phyloP scores from a whole-genome alignment of 257 asterid species.

The Galeopsis tetrahit region DNA sequence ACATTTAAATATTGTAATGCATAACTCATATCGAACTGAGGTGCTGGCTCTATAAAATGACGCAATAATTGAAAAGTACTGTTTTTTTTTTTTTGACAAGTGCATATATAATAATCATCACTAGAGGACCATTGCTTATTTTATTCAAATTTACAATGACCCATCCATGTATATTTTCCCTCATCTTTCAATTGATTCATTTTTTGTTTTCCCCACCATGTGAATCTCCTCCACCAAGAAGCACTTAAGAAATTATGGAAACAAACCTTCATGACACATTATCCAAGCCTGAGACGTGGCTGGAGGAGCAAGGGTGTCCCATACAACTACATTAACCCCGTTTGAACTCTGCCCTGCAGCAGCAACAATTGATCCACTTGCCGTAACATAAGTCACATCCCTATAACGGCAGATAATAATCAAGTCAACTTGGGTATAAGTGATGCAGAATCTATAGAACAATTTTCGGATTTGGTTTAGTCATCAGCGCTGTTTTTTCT shows the following conservation, averaged over 20 bases:
- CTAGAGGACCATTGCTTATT: conserved; percentile 15
- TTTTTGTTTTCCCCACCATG: conserved; percentile 7
- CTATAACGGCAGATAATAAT: conserved; percentile 47
- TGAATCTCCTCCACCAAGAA: conserved; percentile 17
- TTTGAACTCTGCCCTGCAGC: conserved; percentile 95
- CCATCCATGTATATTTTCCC: not conserved
- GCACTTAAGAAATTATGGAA: conserved; percentile 11
- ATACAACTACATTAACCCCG: conserved; percentile 89
- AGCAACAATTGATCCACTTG: conserved; percentile 94
- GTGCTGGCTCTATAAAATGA: not conserved
- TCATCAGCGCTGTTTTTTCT: not conserved
- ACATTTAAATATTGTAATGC: not conserved
- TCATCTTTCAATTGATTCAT: not conserved
- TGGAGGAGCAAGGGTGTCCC: conserved; percentile 99
- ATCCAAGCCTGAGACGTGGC: conserved; percentile 92
- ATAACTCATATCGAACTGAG: conserved; percentile 8
- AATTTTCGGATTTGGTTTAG: conserved; percentile 20
- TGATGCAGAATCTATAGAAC: conserved; percentile 4
- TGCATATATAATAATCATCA: not conserved
- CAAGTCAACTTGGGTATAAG: conserved; percentile 16
- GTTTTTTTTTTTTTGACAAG: not conserved
- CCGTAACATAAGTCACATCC: conserved; percentile 90
- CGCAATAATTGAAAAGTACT: not conserved
- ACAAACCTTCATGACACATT: conserved; percentile 98
- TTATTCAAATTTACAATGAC: conserved; percentile 10